Conservation (phyloP, 768 basidiomycete genomes). For the Pluteus cervinus region DNA sequence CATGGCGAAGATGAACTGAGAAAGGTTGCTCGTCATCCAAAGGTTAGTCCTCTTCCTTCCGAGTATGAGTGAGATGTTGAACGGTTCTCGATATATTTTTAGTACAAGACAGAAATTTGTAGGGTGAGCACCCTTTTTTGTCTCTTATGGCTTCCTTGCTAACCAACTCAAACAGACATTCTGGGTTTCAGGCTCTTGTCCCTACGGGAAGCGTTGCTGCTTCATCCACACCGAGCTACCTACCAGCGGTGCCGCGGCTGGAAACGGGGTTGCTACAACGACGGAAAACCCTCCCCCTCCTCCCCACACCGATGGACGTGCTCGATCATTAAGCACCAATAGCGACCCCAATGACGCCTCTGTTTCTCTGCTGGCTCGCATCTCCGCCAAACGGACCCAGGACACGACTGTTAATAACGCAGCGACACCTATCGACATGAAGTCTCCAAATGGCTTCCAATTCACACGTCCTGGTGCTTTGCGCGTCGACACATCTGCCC, state of each 20-base stretch:
- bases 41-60: slow-evolving; percentile 41
- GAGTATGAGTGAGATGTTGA: slow-evolving; percentile 6
- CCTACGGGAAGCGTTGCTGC: slow-evolving; percentile 89
- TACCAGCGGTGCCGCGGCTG: slow-evolving; percentile 41
- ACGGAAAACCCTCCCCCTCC: slow-evolving; percentile 44
- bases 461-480: slow-evolving; percentile 62
- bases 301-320: slow-evolving; percentile 48
- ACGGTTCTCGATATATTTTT: slow-evolving; percentile 12
- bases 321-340: slow-evolving; percentile 66
- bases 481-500: slow-evolving; percentile 66
- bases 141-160: no score
- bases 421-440: slow-evolving; percentile 53
- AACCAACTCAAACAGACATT: no score
- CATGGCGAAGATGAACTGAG: slow-evolving; percentile 88
- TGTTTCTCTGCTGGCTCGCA: slow-evolving; percentile 71
- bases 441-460: slow-evolving; percentile 39
- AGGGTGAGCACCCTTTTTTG: slow-evolving; percentile 45
- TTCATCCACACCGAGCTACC: slow-evolving; percentile 91
- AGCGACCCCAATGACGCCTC: slow-evolving; percentile 75
- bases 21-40: slow-evolving; percentile 81
- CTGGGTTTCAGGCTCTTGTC: slow-evolving; percentile 91
- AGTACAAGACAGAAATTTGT: slow-evolving; percentile 95
- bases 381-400: slow-evolving; percentile 60
- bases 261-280: slow-evolving; percentile 31
- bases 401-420: slow-evolving; percentile 31